Conservation (phyloP, 1,139 yeast species). For the Candida tetrigidarum region DNA sequence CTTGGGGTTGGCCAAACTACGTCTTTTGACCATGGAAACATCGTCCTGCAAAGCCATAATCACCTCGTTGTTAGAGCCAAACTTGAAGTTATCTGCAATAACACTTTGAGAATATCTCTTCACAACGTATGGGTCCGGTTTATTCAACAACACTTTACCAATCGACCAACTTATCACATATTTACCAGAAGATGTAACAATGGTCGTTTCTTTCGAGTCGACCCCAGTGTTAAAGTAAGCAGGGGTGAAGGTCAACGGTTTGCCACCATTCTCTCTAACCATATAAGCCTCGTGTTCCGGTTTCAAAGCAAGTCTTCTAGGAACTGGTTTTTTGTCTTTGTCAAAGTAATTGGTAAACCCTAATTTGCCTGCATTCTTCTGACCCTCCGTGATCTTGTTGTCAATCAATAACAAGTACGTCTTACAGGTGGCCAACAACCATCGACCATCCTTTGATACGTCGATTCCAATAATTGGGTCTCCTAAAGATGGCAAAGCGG, state of each 20-base stretch:
- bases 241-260: conserved; percentile 59
- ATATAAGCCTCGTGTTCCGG: conserved; percentile 78
- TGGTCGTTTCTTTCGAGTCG: conserved; percentile 65
- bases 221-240: conserved; percentile 80
- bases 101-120: conserved; percentile 65
- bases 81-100: conserved; percentile 79
- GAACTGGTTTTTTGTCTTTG: conserved; percentile 67
- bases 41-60: conserved; percentile 73
- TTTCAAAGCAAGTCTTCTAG: conserved; percentile 64
- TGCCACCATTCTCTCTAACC: conserved; percentile 52
- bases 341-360: conserved; percentile 74
- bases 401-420: conserved; percentile 73
- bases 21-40: conserved; percentile 65
- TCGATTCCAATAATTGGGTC: conserved; percentile 71
- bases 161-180: conserved; percentile 85
- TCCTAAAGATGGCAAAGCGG: conserved; percentile 80
- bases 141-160: conserved; percentile 55
- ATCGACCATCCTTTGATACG: conserved; percentile 78
- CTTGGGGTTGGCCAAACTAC: conserved; percentile 60
- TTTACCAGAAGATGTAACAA: conserved; percentile 80
- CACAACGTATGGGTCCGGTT: conserved; percentile 59
- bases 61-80: conserved; percentile 71
- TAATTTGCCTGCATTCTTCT: conserved; percentile 56
- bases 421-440: conserved; percentile 80
- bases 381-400: conserved; percentile 61